A percentile compares a stretch with the other conserved stretches of the same genome.
Evolutionary conservation across 108 stramenopile genomes (phyloP).

Genomic region (Cyclostephanos tholiformis): DNA sequence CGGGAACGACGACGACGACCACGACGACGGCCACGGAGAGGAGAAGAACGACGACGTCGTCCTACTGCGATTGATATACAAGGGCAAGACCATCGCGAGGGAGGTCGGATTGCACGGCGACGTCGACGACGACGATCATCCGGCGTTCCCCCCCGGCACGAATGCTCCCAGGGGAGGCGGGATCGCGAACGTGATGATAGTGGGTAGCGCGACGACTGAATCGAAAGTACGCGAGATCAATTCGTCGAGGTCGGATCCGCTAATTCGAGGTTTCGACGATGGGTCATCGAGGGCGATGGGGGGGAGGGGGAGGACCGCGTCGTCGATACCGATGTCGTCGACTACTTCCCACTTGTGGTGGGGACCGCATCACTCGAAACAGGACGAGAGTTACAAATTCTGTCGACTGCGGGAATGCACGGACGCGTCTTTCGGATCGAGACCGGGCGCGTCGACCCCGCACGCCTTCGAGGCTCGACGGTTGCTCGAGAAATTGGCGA

Average conservation of each 20-base stretch:
- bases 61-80: slow-evolving; percentile 17
- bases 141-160: slow-evolving; percentile 33
- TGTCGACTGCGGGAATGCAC: slow-evolving; percentile 62
- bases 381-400: slow-evolving; percentile 60
- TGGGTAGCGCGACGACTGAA: slow-evolving; percentile 46
- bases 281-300: background rate
- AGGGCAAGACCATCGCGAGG: slow-evolving; percentile 28
- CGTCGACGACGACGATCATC: background rate
- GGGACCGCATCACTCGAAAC: slow-evolving; percentile 31
- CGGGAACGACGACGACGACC: background rate
- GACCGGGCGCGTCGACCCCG: slow-evolving; percentile 55
- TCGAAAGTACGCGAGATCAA: slow-evolving; percentile 40
- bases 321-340: background rate
- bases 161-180: slow-evolving; percentile 28
- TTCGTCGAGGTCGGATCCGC: slow-evolving; percentile 65
- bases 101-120: background rate
- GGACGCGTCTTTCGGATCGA: slow-evolving; percentile 62
- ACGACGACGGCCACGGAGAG: no score
- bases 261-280: slow-evolving; percentile 75
- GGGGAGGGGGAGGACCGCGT: no score
- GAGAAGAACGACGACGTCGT: background rate
- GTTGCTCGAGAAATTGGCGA: slow-evolving; percentile 64
- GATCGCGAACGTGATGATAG: slow-evolving; percentile 62
- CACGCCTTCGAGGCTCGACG: slow-evolving; percentile 72
- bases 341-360: slow-evolving; percentile 23